Conservation (phyloP, 1,139 yeast species). For the Hemisphaericaspora xylofermentans region DNA sequence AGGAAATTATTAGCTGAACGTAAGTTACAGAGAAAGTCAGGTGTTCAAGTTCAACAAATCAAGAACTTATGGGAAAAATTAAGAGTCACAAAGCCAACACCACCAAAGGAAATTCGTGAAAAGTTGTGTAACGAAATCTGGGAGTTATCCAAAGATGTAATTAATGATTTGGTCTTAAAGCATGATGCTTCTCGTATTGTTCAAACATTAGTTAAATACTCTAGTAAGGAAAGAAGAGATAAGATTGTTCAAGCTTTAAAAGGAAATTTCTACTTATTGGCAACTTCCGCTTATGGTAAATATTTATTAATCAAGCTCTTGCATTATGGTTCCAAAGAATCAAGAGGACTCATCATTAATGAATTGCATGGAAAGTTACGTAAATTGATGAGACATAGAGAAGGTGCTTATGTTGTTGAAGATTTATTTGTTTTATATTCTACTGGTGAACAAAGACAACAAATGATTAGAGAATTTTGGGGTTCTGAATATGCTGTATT, state of each 20-base stretch:
- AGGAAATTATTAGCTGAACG: slow-evolving; percentile 76
- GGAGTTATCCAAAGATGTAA: slow-evolving; percentile 73
- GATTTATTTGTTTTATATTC: slow-evolving; percentile 87
- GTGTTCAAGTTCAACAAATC: slow-evolving; percentile 79
- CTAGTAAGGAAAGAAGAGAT: slow-evolving; percentile 77
- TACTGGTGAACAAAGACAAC: slow-evolving; percentile 78
- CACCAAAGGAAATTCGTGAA: slow-evolving; percentile 75
- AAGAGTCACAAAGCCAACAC: slow-evolving; percentile 81
- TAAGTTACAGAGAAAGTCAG: slow-evolving; percentile 82
- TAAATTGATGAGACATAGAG: slow-evolving; percentile 93
- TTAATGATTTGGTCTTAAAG: slow-evolving; percentile 83
- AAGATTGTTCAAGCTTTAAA: slow-evolving; percentile 66
- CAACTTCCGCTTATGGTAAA: slow-evolving; percentile 92
- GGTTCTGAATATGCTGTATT: slow-evolving; percentile 95
- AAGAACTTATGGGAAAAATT: slow-evolving; percentile 89
- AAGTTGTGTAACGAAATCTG: slow-evolving; percentile 82
- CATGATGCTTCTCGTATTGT: slow-evolving; percentile 97
- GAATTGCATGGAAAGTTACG: slow-evolving; percentile 90
- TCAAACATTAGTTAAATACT: slow-evolving; percentile 87
- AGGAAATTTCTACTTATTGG: slow-evolving; percentile 77
- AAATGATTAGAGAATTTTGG: slow-evolving; percentile 94
- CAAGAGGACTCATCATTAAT: slow-evolving; percentile 70
- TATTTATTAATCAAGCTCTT: slow-evolving; percentile 83
- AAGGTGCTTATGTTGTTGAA: slow-evolving; percentile 98
- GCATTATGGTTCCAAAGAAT: slow-evolving; percentile 86